Evolutionary conservation across 495 filamentous ascomycete species (phyloP), one percentile per base, ranked within the genome.

Genomic region (Penicillium samsonianum): DNA sequence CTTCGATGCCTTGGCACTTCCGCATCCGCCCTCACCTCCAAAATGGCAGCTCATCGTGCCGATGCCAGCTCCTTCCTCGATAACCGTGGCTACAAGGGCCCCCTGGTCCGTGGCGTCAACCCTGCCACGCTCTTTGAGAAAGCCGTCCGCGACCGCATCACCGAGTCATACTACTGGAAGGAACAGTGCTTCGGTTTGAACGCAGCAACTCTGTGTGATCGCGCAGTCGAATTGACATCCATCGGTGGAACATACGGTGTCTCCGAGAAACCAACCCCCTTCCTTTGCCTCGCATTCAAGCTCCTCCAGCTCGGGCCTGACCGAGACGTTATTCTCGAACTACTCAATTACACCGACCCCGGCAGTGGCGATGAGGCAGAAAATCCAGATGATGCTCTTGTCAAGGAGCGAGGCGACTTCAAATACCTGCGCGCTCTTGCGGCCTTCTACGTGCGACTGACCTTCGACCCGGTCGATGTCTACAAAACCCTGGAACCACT

Each of bases 151-250:
- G 93, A 98, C 70, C 91, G 94, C 65, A 97, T 98, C 72, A 85
- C 90, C 54, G 90, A 96, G 59, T 88, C 84, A 60, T 94, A 95
- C 76, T 98, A 96, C 78, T 98, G 90, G 89, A 96, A 97, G 73
- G 95, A 98, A 71, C 92, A 96, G 72, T 95, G 92, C 69, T 98
- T 97, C 77, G 94, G 88, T 22, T 78, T 98, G 58, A 98, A 98
- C 75, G 90, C 91, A 52, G 90, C 79, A 61, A 96, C 88, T 50
- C 80, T 97, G 2, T 88, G 95, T 61, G 90, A 96, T 76, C 91
- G 94, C 31, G 92, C 93, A 3, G 87, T 89, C 35, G 88, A 92
- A 57, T 78, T 96, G 59, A 89, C 87, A 35, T 84, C 80, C 65
- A 82, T 98, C 51, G 95, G 92, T 54, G 94, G 94, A 64, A 91